Conservation (phyloP, 345 rosid genomes). For the Passiflora organensis region DNA sequence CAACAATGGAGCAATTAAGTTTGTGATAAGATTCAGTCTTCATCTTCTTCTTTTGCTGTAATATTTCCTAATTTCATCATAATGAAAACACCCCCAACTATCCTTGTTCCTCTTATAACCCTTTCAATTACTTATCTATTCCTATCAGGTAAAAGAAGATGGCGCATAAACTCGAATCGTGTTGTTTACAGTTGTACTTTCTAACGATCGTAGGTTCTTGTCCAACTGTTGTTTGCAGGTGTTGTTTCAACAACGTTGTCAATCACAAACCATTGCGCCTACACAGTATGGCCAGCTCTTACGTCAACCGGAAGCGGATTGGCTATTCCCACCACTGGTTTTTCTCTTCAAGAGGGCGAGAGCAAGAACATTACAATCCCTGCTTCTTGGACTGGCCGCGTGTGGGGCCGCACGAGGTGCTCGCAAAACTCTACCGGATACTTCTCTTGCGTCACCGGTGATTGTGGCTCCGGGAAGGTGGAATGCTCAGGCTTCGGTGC, state of each 20-base stretch:
- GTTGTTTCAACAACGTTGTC: slow-evolving; percentile 57
- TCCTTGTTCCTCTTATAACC: slow-evolving; percentile 13
- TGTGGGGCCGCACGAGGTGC: slow-evolving; percentile 90
- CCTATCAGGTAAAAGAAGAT: slow-evolving; percentile 23
- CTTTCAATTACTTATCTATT: slow-evolving; percentile 13
- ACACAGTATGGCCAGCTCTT: slow-evolving; percentile 88
- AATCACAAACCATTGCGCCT: slow-evolving; percentile 59
- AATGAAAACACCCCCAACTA: too few species aligned
- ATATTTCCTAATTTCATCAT: too few species aligned
- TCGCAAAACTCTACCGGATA: slow-evolving; percentile 51
- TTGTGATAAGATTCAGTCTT: too few species aligned
- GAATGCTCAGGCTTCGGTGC: slow-evolving; percentile 69
- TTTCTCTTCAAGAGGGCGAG: slow-evolving; percentile 63
- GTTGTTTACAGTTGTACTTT: too few species aligned
- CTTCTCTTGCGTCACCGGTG: slow-evolving; percentile 73
- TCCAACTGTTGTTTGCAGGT: slow-evolving; percentile 19
- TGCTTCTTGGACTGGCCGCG: slow-evolving; percentile 80
- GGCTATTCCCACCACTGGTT: slow-evolving; percentile 71
- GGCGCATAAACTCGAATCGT: not conserved
- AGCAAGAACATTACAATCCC: slow-evolving; percentile 51
- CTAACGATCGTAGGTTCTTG: too few species aligned
- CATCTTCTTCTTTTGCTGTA: too few species aligned
- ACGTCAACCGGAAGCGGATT: slow-evolving; percentile 66
- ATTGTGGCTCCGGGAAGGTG: slow-evolving; percentile 67
- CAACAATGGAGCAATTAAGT: too few species aligned